Base-by-base conservation (phyloP, 1,284 basidiomycete species). In the Amylostereum areolatum region DNA sequence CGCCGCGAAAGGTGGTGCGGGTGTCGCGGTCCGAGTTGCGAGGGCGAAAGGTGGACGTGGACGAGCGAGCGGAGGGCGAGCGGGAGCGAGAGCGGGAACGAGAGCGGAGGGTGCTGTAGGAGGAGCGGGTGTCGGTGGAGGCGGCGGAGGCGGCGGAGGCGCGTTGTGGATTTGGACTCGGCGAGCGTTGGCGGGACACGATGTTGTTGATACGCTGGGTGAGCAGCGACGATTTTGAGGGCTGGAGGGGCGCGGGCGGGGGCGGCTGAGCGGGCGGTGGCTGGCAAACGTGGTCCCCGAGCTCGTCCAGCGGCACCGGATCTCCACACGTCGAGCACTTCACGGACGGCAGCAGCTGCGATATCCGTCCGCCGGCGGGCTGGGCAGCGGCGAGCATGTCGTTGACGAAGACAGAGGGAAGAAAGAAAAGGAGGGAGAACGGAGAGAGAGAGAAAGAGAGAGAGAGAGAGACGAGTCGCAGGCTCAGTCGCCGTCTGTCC, bases 281-380 rank as follows among this genome's bases (percentile, higher is more conserved):
- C 9, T 70, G 51, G 62, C 90, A 92, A 59, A 82, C 71, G 63
- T 92, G 90, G 52, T 89, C 85, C 42, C 81, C 80, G 36, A 92
- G 80, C 32, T 81, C 73, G 46, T 74, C 70, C 45, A 92, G 73
- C 32, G 84, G 78, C 35, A 93, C 87, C 2, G 78, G 79, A 30
- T 71, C 68, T 56, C 72, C 68, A 64, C 91, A 94, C 36, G 71
- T 84, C 3, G 89, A 89, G 66, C 91, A 94, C 63, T 86, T 93
- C 53, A 92, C 85, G 2, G 81, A 76, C 3, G 91, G 89, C 12
- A 94, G 72, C 46, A 85, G 64, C 65, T 90, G 83, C n/a, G 88
- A 90, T 40, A 85, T 79, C 29, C 85, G 73, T 49, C 54, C 59
- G 50, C 36, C 54, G 32, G 51, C 52, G 9, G 62, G 57, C 28